A percentile compares a stretch with the other conserved stretches of the same genome.
Evolutionary conservation across 306 rosid genomes (phyloP).

Genomic region (Luffa acutangula): DNA sequence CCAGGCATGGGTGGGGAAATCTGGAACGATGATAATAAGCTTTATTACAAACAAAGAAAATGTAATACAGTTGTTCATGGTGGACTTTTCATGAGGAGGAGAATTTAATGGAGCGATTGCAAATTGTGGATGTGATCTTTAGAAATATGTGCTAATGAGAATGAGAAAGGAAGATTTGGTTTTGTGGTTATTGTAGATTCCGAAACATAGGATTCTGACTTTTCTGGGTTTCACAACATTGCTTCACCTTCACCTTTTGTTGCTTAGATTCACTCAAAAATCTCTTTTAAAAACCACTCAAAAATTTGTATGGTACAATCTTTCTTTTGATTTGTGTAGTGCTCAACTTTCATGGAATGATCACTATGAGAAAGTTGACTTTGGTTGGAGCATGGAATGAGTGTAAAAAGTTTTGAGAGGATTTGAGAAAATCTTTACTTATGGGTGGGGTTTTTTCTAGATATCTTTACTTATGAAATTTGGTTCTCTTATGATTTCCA

Average conservation of each 20-base stretch:
- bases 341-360: not conserved
- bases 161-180: not conserved
- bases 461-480: not conserved
- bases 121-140: not conserved
- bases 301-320: not conserved
- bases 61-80: too few species aligned
- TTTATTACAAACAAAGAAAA: too few species aligned
- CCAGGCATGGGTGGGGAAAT: too few species aligned
- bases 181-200: not conserved
- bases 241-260: not conserved
- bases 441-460: not conserved
- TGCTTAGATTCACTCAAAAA: slow-evolving; percentile 5
- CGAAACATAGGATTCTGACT: slow-evolving; percentile 5
- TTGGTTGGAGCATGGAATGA: not conserved
- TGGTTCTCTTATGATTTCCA: not conserved
- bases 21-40: too few species aligned
- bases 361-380: not conserved
- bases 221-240: not conserved
- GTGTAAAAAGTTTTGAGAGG: not conserved
- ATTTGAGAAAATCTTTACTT: not conserved
- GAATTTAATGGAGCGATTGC: too few species aligned
- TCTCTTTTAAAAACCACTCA: too few species aligned
- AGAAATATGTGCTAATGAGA: not conserved
- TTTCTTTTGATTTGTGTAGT: not conserved
- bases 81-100: too few species aligned